A percentile compares a stretch with the other conserved stretches of the same genome.
Evolutionary conservation across 768 basidiomycete species (phyloP).

Genomic region (Phlebiopsis gigantea): DNA sequence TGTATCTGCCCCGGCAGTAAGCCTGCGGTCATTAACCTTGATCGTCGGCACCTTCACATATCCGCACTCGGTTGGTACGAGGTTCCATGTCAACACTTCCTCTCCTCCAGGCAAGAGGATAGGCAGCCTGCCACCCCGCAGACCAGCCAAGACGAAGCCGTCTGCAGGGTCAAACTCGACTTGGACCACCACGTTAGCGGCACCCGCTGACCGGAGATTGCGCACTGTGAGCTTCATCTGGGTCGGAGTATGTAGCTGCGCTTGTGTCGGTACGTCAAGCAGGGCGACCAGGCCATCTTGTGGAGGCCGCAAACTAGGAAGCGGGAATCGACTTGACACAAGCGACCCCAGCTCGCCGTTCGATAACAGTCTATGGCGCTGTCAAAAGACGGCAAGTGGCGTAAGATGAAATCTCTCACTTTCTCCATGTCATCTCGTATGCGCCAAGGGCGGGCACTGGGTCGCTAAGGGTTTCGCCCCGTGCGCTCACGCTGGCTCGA

Average conservation of each 20-base stretch:
- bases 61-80: slow-evolving; percentile 75
- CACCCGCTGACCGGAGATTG: slow-evolving; percentile 56
- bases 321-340: slow-evolving; percentile 43
- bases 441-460: slow-evolving; percentile 46
- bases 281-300: slow-evolving; percentile 60
- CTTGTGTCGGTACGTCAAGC: slow-evolving; percentile 55
- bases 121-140: slow-evolving; percentile 61
- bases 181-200: slow-evolving; percentile 66
- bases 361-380: slow-evolving; percentile 37
- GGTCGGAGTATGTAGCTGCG: slow-evolving; percentile 58
- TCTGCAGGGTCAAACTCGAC: slow-evolving; percentile 67
- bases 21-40: slow-evolving; percentile 48
- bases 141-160: slow-evolving; percentile 78
- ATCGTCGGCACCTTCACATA: slow-evolving; percentile 57
- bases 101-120: slow-evolving; percentile 72
- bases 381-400: not conserved
- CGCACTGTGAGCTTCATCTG: slow-evolving; percentile 55
- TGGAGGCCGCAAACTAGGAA: slow-evolving; percentile 63
- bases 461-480: slow-evolving; percentile 33
- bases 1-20: slow-evolving; percentile 16
- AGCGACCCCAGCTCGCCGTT: slow-evolving; percentile 39
- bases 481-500: slow-evolving; percentile 41
- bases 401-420: slow-evolving; percentile 32
- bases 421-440: slow-evolving; percentile 62
- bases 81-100: slow-evolving; percentile 57